Base-by-base conservation (phyloP, 2,329 filamentous ascomycete species). In the Endoconidiophora laricicola region DNA sequence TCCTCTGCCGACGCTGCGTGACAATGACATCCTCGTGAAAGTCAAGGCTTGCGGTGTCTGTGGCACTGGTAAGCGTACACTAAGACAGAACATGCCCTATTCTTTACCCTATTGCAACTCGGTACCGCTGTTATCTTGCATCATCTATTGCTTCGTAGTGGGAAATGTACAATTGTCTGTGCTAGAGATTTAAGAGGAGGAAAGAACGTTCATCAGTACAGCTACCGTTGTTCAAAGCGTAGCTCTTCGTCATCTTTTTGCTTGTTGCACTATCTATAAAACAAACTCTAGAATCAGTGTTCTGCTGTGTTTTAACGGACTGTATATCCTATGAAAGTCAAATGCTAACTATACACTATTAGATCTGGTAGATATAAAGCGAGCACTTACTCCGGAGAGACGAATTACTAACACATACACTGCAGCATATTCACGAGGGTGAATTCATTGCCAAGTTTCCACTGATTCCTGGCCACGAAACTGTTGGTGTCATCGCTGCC, bases 31-130 rank as follows among this genome's bases (percentile, higher is more conserved):
- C 56, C 64, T 79, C 57, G 70, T 81, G 63, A 78, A 81, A 65
- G 78, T 82, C 59, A 80, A 81, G 65, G 78, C 74, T 50, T 79
- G 74, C 57, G 76, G 76, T 66, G 74, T 79, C 54, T 79, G 76
- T 57, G 72, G 73, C 56, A 75, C 72, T 55, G 72, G 72, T 63
- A 59, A 66, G 60, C 65, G 62, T 48, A 22, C 7, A 18, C 24
- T 12, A 10, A 33, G 12, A 5, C 26, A 33, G 7, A 33, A 33
- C 12, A 33, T 5, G 26, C 9, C 26, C 6, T 33, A 10, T 33
- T 12, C 26, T 10, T 33, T 5, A 33, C 26, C 26, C 26, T 2
- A 33, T 10, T 33, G 26, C 12, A 33, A 10, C 26, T n/a, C 26
- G 12, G 12, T 33, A 33, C 7, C 12, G 12, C 26, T 9, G 6